These are phyloP conservation scores for Lentinula sp. DNA, from an alignment of 768 basidiomycete genomes.

Conservation along the genomic window DNA sequence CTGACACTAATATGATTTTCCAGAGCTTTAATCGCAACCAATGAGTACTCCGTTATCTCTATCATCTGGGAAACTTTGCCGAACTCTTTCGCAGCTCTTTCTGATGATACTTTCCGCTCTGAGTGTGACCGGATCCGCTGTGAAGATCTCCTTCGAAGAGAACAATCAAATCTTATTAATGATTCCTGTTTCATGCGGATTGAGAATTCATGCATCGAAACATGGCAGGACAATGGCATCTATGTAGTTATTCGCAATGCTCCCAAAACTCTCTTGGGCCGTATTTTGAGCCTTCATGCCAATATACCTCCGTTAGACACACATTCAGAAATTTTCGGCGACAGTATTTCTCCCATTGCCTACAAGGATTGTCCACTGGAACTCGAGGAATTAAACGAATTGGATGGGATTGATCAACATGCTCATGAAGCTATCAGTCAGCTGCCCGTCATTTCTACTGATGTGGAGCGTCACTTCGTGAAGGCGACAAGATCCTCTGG, in stretches of 20 bases:
- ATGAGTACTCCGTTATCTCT: too few relatives aligned
- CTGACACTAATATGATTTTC: too few relatives aligned
- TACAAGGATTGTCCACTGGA: not conserved
- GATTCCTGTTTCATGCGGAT: not conserved
- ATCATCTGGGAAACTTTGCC: too few relatives aligned
- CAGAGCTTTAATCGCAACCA: too few relatives aligned
- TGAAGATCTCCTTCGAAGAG: not conserved
- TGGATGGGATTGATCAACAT: not conserved
- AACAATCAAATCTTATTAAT: not conserved
- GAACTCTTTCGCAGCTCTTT: not conserved
- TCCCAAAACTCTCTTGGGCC: slow-evolving; percentile 7
- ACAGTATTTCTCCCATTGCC: not conserved
- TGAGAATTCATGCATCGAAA: not conserved
- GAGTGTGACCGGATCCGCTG: not conserved
- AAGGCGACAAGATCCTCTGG: not conserved
- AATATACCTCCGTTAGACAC: slow-evolving; percentile 5
- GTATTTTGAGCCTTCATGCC: slow-evolving; percentile 9
- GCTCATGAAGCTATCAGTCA: not conserved
- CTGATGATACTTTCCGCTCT: not conserved
- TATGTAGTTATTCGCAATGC: slow-evolving; percentile 7
- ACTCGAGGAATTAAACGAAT: not conserved
- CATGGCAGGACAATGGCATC: not conserved
- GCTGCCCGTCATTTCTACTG: slow-evolving; percentile 6
- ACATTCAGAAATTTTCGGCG: slow-evolving; percentile 6
- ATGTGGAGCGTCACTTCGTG: slow-evolving; percentile 4